Conservation (phyloP, 345 rosid species). For the Syzygium aromaticum region DNA sequence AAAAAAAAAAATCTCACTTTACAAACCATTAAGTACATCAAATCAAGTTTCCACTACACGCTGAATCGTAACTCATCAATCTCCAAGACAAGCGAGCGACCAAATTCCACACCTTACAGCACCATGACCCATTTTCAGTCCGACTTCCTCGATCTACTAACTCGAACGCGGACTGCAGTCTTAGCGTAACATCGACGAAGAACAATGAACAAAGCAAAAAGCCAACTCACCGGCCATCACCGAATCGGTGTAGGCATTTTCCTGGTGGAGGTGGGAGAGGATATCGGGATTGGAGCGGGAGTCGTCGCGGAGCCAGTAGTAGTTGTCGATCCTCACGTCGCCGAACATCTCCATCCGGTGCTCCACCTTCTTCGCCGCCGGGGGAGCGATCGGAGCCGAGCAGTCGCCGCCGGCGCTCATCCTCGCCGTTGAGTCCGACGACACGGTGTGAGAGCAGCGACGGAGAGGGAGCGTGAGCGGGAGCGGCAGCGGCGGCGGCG, state of each 20-base stretch:
- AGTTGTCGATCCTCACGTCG: slow-evolving; percentile 64
- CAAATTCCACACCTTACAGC: not conserved
- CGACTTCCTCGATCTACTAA: not conserved
- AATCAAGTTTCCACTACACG: no score
- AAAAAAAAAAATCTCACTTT: not conserved
- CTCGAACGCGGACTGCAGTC: not conserved
- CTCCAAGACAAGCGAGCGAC: not conserved
- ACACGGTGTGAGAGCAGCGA: not conserved
- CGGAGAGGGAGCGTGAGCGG: not conserved
- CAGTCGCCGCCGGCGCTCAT: not conserved
- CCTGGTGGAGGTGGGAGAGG: slow-evolving; percentile 54
- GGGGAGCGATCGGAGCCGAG: slow-evolving; percentile 18
- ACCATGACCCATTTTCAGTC: not conserved
- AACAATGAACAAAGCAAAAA: not conserved
- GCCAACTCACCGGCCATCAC: slow-evolving; percentile 46
- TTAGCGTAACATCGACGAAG: not conserved
- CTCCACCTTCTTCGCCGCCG: slow-evolving; percentile 72
- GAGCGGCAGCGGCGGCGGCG: not conserved
- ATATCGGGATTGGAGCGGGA: slow-evolving; percentile 61
- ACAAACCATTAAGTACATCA: not conserved
- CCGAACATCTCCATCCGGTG: slow-evolving; percentile 75
- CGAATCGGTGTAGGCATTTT: slow-evolving; percentile 50
- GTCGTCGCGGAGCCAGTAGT: slow-evolving; percentile 97
- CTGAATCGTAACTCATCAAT: not conserved
- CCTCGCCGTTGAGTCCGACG: not conserved